A percentile compares a stretch with the other conserved stretches of the same genome.
Conservation (phyloP, 1,284 basidiomycete genomes). For the Ceratobasidium sp. region DNA sequence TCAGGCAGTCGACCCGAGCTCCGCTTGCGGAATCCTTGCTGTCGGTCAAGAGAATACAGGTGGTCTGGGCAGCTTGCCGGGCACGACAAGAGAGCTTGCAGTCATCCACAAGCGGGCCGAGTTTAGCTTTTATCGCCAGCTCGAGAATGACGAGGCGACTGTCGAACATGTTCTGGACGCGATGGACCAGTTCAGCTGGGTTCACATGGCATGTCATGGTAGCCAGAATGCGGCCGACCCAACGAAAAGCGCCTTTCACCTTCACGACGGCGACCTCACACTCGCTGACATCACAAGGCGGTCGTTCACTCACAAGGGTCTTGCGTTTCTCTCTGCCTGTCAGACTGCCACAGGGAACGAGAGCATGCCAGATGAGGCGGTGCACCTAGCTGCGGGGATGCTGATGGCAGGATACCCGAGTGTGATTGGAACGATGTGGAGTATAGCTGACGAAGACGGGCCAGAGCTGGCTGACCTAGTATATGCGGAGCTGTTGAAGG, state of each 20-base stretch:
- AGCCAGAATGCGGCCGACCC: no score
- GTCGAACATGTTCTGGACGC: background rate
- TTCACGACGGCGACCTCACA: no score
- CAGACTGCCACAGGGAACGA: conserved; percentile 15
- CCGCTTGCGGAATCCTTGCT: background rate
- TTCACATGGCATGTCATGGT: no score
- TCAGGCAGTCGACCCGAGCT: no score
- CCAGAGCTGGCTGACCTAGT: background rate
- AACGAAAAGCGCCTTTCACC: no score
- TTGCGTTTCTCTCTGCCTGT: conserved; percentile 19
- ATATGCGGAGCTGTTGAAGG: conserved; percentile 13
- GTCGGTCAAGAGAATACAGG: background rate
- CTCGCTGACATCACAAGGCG: background rate
- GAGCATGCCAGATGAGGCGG: background rate
- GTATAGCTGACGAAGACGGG: no score
- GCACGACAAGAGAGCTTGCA: background rate
- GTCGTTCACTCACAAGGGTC: background rate
- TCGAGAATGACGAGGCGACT: background rate
- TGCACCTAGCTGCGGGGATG: conserved; percentile 22
- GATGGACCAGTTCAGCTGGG: conserved; percentile 5
- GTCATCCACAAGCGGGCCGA: background rate
- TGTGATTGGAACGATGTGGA: conserved; percentile 22
- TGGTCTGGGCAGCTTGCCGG: background rate
- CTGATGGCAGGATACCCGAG: conserved; percentile 2
- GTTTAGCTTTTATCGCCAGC: background rate